Conservation (phyloP, 2,329 filamentous ascomycete species). For the Fusarium fujikuroi region DNA sequence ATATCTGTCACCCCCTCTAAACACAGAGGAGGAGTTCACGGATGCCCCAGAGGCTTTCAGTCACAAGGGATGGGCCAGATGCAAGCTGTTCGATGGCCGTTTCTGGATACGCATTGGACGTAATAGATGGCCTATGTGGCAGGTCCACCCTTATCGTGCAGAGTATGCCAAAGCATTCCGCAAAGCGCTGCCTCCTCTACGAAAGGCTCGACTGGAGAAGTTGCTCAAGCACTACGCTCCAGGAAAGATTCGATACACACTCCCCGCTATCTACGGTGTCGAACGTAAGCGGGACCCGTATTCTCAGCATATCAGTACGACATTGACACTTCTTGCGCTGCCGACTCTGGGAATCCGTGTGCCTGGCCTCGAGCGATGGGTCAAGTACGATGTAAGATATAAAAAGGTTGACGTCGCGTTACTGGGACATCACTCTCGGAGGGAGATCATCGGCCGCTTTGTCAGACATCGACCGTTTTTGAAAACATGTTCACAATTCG, state of each 20-base stretch:
- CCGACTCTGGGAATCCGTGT: conserved; percentile 62
- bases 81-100: conserved; percentile 66
- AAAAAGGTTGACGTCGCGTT: conserved; percentile 59
- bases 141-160: conserved; percentile 58
- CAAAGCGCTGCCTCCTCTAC: conserved; percentile 51
- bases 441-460: conserved; percentile 13
- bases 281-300: conserved; percentile 47
- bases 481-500: no score
- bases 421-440: conserved; percentile 45
- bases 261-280: conserved; percentile 64
- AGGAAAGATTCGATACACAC: conserved; percentile 64
- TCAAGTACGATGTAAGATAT: conserved; percentile 62
- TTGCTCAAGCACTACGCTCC: conserved; percentile 62
- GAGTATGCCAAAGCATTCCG: conserved; percentile 61
- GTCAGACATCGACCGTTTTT: conserved; percentile 15
- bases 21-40: conserved; percentile 3
- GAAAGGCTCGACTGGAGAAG: conserved; percentile 51
- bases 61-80: conserved; percentile 50
- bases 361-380: conserved; percentile 59
- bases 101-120: conserved; percentile 67
- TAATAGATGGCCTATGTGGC: conserved; percentile 55
- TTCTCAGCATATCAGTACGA: conserved; percentile 40
- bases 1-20: conserved; percentile 24
- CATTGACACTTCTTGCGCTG: conserved; percentile 60
- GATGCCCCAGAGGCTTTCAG: conserved; percentile 15